phyloP scores from a whole-genome alignment of 495 filamentous ascomycete species.

The Aspergillus homomorphus region DNA sequence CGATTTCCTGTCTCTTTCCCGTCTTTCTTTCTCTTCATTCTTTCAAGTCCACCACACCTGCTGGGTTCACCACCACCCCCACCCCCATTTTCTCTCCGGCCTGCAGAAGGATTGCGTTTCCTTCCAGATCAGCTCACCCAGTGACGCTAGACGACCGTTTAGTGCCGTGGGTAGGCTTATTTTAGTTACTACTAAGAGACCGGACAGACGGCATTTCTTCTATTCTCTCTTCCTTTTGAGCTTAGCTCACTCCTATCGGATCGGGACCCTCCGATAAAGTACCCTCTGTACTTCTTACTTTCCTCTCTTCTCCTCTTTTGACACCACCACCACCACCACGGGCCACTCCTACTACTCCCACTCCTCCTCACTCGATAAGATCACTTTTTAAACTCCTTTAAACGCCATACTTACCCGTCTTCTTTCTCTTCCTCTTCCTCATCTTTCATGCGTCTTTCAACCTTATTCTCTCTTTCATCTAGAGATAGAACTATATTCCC shows the following conservation, averaged over 20 bases:
- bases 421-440: not conserved
- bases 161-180: not conserved
- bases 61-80: not conserved
- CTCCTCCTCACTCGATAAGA: conserved; percentile 9
- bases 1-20: not conserved
- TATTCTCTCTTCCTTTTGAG: conserved; percentile 7
- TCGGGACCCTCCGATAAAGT: conserved; percentile 7
- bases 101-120: not conserved
- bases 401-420: not conserved
- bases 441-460: not conserved
- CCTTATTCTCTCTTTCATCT: not conserved
- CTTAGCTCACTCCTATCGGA: conserved; percentile 1
- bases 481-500: not conserved
- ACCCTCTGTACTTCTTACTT: not conserved
- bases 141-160: not conserved
- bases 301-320: not conserved
- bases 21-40: conserved; percentile 1
- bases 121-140: not conserved
- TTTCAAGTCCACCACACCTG: conserved; percentile 3
- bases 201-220: no score
- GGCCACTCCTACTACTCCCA: not conserved
- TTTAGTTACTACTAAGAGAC: conserved; percentile 1
- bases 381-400: no score
- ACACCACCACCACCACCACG: no score
- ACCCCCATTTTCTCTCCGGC: not conserved